A percentile compares a stretch with the other conserved stretches of the same genome.
These are phyloP conservation scores for Cercis canadensis DNA, from an alignment of 306 rosid genomes.

Conservation along the genomic window DNA sequence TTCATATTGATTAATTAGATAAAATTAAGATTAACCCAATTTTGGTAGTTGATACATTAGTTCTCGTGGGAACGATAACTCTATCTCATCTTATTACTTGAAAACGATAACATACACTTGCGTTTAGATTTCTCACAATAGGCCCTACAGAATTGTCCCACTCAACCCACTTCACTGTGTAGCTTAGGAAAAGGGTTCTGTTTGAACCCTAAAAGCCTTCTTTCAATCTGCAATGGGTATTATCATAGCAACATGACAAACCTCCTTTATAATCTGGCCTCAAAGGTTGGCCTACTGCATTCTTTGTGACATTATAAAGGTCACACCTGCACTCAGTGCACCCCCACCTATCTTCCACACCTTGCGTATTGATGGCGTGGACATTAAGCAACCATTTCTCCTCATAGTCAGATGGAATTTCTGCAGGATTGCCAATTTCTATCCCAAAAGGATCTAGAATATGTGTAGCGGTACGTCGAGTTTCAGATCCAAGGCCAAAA, in stretches of 20 bases:
- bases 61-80: too few relatives aligned
- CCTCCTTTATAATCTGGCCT: conserved; percentile 53
- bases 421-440: conserved; percentile 51
- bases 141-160: conserved; percentile 57
- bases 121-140: too few relatives aligned
- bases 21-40: too few relatives aligned
- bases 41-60: too few relatives aligned
- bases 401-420: conserved; percentile 52
- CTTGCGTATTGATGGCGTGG: conserved; percentile 62
- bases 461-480: conserved; percentile 42
- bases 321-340: conserved; percentile 58
- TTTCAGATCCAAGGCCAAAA: conserved; percentile 60
- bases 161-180: conserved; percentile 60
- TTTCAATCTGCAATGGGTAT: conserved; percentile 42
- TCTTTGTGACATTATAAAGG: conserved; percentile 52
- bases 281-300: conserved; percentile 37
- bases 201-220: conserved; percentile 40
- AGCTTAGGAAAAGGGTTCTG: conserved; percentile 53
- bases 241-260: conserved; percentile 54
- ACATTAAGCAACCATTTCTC: conserved; percentile 60
- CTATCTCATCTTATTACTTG: too few relatives aligned
- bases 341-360: conserved; percentile 47
- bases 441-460: conserved; percentile 57
- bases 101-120: too few relatives aligned
- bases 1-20: too few relatives aligned